Percentiles rank a stretch among this genome's conserved stretches.
These are phyloP conservation scores for Nemania serpens DNA, from an alignment of 2,329 filamentous ascomycete genomes.

Conservation along the genomic window DNA sequence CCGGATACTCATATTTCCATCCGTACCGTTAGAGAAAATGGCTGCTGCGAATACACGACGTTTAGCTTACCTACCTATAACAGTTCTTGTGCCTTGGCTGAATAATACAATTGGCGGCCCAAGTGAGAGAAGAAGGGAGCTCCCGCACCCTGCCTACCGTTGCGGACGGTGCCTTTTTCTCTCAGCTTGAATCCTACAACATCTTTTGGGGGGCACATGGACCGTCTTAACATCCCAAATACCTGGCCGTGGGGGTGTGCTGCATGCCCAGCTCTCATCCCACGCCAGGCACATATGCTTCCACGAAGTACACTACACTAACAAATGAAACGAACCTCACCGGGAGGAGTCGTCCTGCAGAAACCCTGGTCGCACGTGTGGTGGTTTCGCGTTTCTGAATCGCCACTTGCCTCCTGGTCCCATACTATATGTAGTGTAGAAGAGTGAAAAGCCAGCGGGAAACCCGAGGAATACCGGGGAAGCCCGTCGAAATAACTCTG, in stretches of 20 bases:
- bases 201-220: conserved; percentile 6
- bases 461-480: too few species aligned
- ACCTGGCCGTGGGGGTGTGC: conserved; percentile 8
- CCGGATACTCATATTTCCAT: neutral
- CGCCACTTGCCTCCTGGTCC: conserved; percentile 3
- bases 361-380: conserved; percentile 27
- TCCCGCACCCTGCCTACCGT: conserved; percentile 23
- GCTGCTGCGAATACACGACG: neutral
- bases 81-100: neutral
- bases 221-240: conserved; percentile 6
- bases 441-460: too few species aligned
- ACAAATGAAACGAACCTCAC: conserved; percentile 19
- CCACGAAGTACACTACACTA: neutral
- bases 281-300: conserved; percentile 14
- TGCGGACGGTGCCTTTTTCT: conserved; percentile 10
- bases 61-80: neutral
- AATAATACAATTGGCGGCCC: neutral
- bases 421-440: neutral
- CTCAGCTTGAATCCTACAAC: conserved; percentile 25
- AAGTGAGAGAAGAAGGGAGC: conserved; percentile 23
- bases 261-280: conserved; percentile 8
- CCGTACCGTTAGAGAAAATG: neutral
- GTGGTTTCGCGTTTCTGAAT: conserved; percentile 21
- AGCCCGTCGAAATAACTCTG: too few species aligned
- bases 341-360: conserved; percentile 20